Percentiles rank a stretch among this genome's conserved stretches.
phyloP scores from a whole-genome alignment of 768 basidiomycete genomes.

The Tricholoma flavovirens region DNA sequence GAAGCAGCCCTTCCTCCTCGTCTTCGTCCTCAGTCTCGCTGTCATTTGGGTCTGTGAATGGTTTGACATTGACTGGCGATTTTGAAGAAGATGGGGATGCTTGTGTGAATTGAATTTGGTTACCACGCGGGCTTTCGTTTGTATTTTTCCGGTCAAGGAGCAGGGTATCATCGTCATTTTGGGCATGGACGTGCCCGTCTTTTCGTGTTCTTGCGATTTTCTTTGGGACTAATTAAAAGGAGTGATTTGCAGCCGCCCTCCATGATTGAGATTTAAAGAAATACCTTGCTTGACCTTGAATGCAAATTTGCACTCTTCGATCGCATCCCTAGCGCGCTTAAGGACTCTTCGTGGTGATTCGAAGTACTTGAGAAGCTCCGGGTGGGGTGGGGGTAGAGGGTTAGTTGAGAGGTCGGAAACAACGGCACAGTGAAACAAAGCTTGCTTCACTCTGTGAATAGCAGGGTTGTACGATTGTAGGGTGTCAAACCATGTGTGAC shows the following conservation, averaged over 20 bases:
- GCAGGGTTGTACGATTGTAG: slow-evolving; percentile 81
- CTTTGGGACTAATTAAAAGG: slow-evolving; percentile 49
- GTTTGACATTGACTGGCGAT: slow-evolving; percentile 23
- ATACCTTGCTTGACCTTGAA: slow-evolving; percentile 80
- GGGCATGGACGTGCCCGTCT: slow-evolving; percentile 56
- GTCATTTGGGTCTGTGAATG: slow-evolving; percentile 26
- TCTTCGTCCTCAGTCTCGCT: slow-evolving; percentile 52
- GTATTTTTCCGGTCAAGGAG: slow-evolving; percentile 45
- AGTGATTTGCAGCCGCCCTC: not conserved
- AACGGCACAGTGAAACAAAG: slow-evolving; percentile 83
- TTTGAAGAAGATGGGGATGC: slow-evolving; percentile 11
- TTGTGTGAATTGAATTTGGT: slow-evolving; percentile 13
- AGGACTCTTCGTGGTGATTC: slow-evolving; percentile 66
- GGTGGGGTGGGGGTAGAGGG: slow-evolving; percentile 82
- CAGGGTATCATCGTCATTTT: slow-evolving; percentile 50
- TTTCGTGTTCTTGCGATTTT: slow-evolving; percentile 49
- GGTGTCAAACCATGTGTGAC: slow-evolving; percentile 71
- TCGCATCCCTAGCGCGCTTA: slow-evolving; percentile 49
- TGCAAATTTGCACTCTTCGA: slow-evolving; percentile 53
- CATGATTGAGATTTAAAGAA: slow-evolving; percentile 9
- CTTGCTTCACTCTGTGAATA: slow-evolving; percentile 88
- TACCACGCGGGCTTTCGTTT: slow-evolving; percentile 9
- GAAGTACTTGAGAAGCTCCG: slow-evolving; percentile 79
- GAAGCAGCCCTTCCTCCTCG: slow-evolving; percentile 27
- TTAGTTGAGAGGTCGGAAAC: slow-evolving; percentile 65